These are phyloP conservation scores for Pseudotsuga menziesii DNA, from an alignment of 75 land plant genomes.

Conservation along the genomic window DNA sequence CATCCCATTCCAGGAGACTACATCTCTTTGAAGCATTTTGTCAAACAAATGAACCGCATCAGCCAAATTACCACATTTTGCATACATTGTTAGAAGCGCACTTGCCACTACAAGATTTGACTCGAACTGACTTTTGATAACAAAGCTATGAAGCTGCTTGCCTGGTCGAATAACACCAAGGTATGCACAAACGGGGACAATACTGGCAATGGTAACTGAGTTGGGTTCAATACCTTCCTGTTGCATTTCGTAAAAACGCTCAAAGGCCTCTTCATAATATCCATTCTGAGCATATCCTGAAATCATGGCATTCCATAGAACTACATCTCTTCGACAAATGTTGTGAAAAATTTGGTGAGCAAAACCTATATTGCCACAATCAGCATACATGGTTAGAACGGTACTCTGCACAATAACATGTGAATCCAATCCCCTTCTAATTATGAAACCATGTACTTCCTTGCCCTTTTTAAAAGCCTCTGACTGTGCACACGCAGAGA, in stretches of 20 bases:
- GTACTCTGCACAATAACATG: constrained; percentile 27
- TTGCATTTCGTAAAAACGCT: constrained; percentile 26
- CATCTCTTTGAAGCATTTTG: constrained; percentile 13
- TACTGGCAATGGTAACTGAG: constrained; percentile 10
- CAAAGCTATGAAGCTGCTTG: no score
- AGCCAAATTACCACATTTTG: no score
- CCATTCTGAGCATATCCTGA: constrained; percentile 23
- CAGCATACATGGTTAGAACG: constrained; percentile 37
- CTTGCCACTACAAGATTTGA: no score
- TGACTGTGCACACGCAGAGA: constrained; percentile 31
- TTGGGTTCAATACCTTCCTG: constrained; percentile 21
- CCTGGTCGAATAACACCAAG: no score
- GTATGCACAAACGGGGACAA: not conserved
- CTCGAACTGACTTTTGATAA: no score
- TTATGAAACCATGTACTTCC: constrained; percentile 32
- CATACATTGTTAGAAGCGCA: no score
- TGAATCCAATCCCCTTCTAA: constrained; percentile 27
- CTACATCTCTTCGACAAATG: constrained; percentile 19
- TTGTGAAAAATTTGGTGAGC: constrained; percentile 24
- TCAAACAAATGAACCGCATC: not conserved
- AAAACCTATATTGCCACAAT: constrained; percentile 13
- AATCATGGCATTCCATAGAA: constrained; percentile 31
- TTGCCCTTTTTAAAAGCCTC: constrained; percentile 21
- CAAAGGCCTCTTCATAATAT: constrained; percentile 14
- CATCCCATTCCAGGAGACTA: constrained; percentile 20